phyloP scores from a whole-genome alignment of 495 filamentous ascomycete species.

The Hyaloscypha variabilis region DNA sequence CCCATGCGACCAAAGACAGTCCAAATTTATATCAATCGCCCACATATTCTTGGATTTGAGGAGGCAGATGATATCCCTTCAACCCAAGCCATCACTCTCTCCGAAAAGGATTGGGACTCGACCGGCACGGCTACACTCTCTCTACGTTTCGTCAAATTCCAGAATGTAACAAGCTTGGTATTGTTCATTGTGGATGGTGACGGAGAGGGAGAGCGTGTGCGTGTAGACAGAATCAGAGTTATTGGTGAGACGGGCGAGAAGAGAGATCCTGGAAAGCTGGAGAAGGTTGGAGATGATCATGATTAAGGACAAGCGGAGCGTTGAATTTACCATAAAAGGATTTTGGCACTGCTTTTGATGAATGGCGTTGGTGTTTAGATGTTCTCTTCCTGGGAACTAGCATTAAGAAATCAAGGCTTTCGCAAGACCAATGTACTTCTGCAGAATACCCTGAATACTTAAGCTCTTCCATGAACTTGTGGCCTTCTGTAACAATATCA shows the following conservation, averaged over 20 bases:
- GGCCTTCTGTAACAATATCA: not conserved
- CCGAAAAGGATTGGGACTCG: conserved; percentile 82
- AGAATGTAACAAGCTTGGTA: conserved; percentile 83
- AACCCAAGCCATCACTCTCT: conserved; percentile 75
- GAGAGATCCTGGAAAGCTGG: conserved; percentile 88
- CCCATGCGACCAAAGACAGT: conserved; percentile 88
- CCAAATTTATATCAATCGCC: conserved; percentile 81
- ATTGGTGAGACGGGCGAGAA: conserved; percentile 94
- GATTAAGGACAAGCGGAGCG: conserved; percentile 58
- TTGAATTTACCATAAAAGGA: not conserved
- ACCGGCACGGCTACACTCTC: conserved; percentile 84
- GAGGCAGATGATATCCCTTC: conserved; percentile 84
- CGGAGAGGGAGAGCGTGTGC: conserved; percentile 80
- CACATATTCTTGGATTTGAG: conserved; percentile 91
- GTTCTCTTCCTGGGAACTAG: not conserved
- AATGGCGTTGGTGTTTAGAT: conserved; percentile 24
- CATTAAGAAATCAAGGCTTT: not conserved
- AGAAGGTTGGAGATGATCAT: conserved; percentile 79
- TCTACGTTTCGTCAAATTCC: conserved; percentile 95
- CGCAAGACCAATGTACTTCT: conserved; percentile 2
- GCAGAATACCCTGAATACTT: not conserved
- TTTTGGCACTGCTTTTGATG: conserved; percentile 10
- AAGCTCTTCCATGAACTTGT: not conserved
- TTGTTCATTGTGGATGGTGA: conserved; percentile 91
- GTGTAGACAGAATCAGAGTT: conserved; percentile 81